Conservation (phyloP, 225 moss, liverwort and hornwort species). For the Asterella californica region DNA sequence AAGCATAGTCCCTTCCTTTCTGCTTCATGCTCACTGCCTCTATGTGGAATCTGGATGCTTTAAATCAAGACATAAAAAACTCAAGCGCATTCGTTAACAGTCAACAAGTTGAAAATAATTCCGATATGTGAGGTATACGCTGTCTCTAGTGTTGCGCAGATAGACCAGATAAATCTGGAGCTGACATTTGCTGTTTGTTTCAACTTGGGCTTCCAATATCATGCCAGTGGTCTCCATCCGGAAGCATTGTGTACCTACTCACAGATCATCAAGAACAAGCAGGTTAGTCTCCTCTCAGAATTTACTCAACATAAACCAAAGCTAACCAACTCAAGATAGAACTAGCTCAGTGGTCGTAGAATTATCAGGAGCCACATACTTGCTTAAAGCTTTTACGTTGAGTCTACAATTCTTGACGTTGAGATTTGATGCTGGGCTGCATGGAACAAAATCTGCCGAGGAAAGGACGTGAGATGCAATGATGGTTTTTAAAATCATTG, state of each 20-base stretch:
- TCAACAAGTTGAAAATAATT: neutral
- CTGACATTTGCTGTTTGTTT: constrained; percentile 91
- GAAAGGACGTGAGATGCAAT: neutral
- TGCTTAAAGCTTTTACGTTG: no score
- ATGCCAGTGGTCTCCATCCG: constrained; percentile 65
- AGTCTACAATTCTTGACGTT: no score
- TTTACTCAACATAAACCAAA: neutral
- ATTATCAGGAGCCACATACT: neutral
- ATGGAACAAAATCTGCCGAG: neutral
- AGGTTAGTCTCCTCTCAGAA: constrained; percentile 37
- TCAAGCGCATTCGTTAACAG: no score
- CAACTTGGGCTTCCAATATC: constrained; percentile 87
- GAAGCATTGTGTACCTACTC: constrained; percentile 89
- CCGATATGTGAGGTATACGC: constrained; percentile 12
- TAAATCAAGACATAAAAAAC: neutral
- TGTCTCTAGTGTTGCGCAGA: constrained; percentile 45
- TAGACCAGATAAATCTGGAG: constrained; percentile 74
- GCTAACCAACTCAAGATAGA: neutral
- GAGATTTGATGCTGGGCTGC: neutral
- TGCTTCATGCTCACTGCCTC: neutral
- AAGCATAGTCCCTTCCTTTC: neutral
- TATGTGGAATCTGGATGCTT: neutral
- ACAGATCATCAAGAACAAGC: constrained; percentile 70
- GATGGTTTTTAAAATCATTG: neutral
- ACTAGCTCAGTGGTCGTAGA: neutral